These are phyloP conservation scores for Haberlea rhodopensis DNA, from an alignment of 257 asterid species.

Conservation along the genomic window DNA sequence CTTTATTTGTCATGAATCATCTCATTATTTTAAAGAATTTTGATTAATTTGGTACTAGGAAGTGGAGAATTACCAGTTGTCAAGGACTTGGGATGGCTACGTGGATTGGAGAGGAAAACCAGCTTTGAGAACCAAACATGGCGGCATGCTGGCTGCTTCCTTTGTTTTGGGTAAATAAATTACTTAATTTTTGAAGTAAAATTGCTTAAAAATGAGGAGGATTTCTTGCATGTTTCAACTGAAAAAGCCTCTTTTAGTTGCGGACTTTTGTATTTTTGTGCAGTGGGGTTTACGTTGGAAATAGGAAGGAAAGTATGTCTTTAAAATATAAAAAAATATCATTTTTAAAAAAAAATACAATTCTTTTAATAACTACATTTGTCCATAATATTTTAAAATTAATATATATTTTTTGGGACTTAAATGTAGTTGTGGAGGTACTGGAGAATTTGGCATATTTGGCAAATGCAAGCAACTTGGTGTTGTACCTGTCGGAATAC, in stretches of 20 bases:
- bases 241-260: neutral
- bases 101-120: conserved; percentile 75
- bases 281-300: neutral
- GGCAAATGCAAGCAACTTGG: conserved; percentile 96
- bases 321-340: too few relatives aligned
- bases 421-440: conserved; percentile 69
- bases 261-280: too few relatives aligned
- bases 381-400: too few relatives aligned
- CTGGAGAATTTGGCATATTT: conserved; percentile 88
- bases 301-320: too few relatives aligned
- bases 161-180: conserved; percentile 65
- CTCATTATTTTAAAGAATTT: neutral
- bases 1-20: neutral
- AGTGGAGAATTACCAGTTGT: conserved; percentile 42
- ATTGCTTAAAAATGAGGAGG: neutral
- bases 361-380: neutral
- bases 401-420: neutral
- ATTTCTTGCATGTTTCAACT: neutral
- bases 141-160: conserved; percentile 86
- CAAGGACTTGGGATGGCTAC: conserved; percentile 69
- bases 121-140: conserved; percentile 59
- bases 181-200: neutral
- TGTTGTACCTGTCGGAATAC: conserved; percentile 53
- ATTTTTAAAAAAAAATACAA: too few relatives aligned
- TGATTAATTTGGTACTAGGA: conserved; percentile 40